Evolutionary conservation across 2,329 filamentous ascomycete species (phyloP).

Genomic region (Penicillium sp.): DNA sequence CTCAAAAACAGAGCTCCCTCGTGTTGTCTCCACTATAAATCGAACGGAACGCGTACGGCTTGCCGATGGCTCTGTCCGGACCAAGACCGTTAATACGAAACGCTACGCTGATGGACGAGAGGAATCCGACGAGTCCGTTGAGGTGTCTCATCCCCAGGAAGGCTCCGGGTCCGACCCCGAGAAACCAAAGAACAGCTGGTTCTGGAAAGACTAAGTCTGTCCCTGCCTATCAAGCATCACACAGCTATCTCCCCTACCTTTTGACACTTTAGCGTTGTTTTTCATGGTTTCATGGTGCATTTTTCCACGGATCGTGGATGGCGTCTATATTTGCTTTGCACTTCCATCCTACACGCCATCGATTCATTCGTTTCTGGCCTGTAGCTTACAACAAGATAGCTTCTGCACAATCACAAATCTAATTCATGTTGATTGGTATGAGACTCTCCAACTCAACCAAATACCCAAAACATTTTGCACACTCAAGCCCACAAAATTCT

Average conservation of each 20-base stretch:
- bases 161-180: conserved; percentile 10
- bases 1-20: conserved; percentile 13
- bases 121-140: conserved; percentile 55
- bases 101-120: conserved; percentile 59
- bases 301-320: background rate
- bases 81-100: conserved; percentile 55
- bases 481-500: background rate
- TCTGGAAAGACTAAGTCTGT: conserved; percentile 34
- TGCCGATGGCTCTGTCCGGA: conserved; percentile 57
- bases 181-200: conserved; percentile 33
- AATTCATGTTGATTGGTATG: background rate
- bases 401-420: background rate
- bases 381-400: background rate
- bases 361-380: background rate
- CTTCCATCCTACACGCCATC: background rate
- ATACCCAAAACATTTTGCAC: background rate
- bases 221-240: background rate
- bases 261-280: background rate
- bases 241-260: conserved; percentile 1
- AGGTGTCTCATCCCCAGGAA: conserved; percentile 33
- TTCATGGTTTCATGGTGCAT: background rate
- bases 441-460: background rate
- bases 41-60: conserved; percentile 54
- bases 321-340: background rate
- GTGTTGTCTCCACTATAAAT: conserved; percentile 54